Base-by-base conservation (phyloP, 2,329 filamentous ascomycete species). In the Phyllosticta citribraziliensis region DNA sequence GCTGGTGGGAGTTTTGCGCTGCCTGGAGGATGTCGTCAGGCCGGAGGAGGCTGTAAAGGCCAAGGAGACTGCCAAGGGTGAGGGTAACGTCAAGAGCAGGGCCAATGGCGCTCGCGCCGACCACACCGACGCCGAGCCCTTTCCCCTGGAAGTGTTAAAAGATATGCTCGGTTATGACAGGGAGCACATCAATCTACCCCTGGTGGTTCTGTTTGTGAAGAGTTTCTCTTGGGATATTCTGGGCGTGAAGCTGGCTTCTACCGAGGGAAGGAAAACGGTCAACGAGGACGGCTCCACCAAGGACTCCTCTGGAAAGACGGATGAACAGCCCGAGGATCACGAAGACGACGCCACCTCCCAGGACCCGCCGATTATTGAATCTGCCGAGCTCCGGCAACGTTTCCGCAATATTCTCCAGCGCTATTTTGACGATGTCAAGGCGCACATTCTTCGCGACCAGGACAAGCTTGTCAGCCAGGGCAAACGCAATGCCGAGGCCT, bases 81-180 rank as follows among this genome's bases (percentile, higher is more conserved):
- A 75, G 1, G 82, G 84, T 64, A 96, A 92, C 73, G 76, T 80
- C 6, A 83, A 79, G 78, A 55, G 84, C 82, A 67, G 74, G 76
- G 64, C 88, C 80, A 78, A 79, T 77, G 67, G 79, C 10, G 72
- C 75, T 50, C 80, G 80, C 24, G 75, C 77, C 58, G 84, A 85
- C 63, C 84, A 85, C 27, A 84, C 82, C 51, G 86, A 88, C 63
- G 83, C 90, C 1, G 94, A 99, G 65, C 94, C 94, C 0, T 97
- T 99, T 67, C 95, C 95, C 3, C 80, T 99, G 20, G 94, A 99
- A 73, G 93, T 97, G n/a, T 79, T 99, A 51, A 99, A 99, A 76
- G 95, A 99, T 71, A 83, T 99, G 65, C 82, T 99, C 17, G 91
- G 92, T 8, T 88, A 97, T 70, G 94, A 99, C 72, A 85, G 91